Evolutionary conservation across 345 rosid species (phyloP).

Genomic region (Acer yangbiense): DNA sequence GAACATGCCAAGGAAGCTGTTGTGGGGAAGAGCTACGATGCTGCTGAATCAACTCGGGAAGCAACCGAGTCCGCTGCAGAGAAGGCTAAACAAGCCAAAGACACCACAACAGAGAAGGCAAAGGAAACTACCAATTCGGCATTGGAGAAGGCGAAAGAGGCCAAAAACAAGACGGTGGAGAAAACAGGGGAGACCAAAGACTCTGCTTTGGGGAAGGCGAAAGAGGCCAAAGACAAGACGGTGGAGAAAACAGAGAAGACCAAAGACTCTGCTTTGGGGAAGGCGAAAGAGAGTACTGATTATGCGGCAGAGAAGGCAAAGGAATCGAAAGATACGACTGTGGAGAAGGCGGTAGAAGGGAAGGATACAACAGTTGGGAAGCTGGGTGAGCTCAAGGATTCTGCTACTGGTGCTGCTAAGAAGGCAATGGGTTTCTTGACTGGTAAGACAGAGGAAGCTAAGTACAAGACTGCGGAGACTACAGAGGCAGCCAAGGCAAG

Average conservation of each 20-base stretch:
- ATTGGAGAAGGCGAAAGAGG: slow-evolving; percentile 20
- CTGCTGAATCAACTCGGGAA: neutral
- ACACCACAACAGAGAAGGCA: slow-evolving; percentile 29
- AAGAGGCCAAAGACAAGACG: slow-evolving; percentile 22
- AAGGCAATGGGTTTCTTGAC: slow-evolving; percentile 56
- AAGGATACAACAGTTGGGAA: slow-evolving; percentile 31
- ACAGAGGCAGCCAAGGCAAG: slow-evolving; percentile 43
- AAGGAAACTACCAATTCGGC: slow-evolving; percentile 30
- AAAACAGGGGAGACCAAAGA: slow-evolving; percentile 21
- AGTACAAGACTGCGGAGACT: slow-evolving; percentile 52
- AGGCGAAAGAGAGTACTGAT: slow-evolving; percentile 23
- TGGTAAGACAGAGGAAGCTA: slow-evolving; percentile 56
- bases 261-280: slow-evolving; percentile 14
- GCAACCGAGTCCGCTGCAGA: slow-evolving; percentile 12
- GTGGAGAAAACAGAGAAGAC: slow-evolving; percentile 19
- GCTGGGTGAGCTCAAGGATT: slow-evolving; percentile 26
- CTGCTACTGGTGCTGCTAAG: slow-evolving; percentile 58
- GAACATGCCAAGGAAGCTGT: too few relatives aligned
- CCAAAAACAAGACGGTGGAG: slow-evolving; percentile 18
- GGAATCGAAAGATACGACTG: slow-evolving; percentile 31
- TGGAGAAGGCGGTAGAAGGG: slow-evolving; percentile 29
- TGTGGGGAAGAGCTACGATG: too few relatives aligned
- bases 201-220: slow-evolving; percentile 18
- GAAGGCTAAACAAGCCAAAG: neutral
- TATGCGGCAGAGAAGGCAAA: slow-evolving; percentile 15